Conservation (phyloP, 2,329 filamentous ascomycete genomes). For the Pseudopyricularia cyperi region DNA sequence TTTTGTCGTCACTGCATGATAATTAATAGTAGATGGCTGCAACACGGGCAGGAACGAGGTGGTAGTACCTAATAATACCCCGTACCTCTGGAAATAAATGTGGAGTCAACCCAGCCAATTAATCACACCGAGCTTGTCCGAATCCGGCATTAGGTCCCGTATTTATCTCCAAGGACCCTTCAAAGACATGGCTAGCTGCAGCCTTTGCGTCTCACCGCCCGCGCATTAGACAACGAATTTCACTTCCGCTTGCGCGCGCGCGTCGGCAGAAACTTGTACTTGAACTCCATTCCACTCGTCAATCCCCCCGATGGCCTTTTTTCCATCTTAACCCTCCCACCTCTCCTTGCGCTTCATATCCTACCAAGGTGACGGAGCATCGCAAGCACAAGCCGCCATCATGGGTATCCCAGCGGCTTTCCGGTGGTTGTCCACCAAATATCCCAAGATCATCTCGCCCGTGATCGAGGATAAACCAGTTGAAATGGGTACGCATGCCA, state of each 20-base stretch:
- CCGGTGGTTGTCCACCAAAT: slow-evolving; percentile 92
- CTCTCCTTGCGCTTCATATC: neutral
- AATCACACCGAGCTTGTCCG: neutral
- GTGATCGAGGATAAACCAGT: slow-evolving; percentile 78
- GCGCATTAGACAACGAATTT: neutral
- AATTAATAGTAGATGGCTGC: too few relatives aligned
- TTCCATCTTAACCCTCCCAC: neutral
- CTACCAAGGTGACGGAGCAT: neutral
- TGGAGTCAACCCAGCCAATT: neutral
- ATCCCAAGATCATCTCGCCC: slow-evolving; percentile 89
- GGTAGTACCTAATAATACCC: too few relatives aligned
- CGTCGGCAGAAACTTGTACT: neutral
- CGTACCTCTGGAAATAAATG: neutral
- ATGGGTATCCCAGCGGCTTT: slow-evolving; percentile 97
- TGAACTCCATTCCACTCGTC: neutral
- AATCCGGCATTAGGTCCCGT: neutral
- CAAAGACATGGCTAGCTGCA: neutral
- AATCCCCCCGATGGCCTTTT: neutral
- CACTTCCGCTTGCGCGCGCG: neutral
- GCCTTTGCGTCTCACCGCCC: neutral
- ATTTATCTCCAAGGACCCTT: neutral
- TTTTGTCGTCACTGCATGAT: neutral
- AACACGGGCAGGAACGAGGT: too few relatives aligned
- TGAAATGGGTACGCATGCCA: slow-evolving; percentile 34
- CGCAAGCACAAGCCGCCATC: slow-evolving; percentile 11